Percentiles rank a stretch among this genome's conserved stretches.
Evolutionary conservation across 176 grass and related monocot genomes (phyloP).

Genomic region (Calamus simplicifolius): DNA sequence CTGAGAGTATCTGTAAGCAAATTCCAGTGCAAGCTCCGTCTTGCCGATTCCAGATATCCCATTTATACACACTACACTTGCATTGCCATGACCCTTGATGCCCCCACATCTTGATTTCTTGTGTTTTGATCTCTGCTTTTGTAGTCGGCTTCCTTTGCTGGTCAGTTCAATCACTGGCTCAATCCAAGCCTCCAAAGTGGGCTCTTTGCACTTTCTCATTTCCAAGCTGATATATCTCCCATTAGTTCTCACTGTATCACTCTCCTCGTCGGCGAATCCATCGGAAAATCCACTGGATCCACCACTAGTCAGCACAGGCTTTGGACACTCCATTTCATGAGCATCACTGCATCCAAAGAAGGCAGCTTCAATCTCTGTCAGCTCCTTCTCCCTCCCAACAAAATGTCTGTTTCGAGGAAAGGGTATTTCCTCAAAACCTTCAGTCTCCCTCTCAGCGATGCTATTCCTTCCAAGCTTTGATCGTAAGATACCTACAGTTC

Average conservation of each 20-base stretch:
- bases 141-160: conserved; percentile 59
- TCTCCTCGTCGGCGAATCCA: conserved; percentile 87
- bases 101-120: conserved; percentile 62
- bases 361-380: conserved; percentile 66
- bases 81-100: conserved; percentile 39
- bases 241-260: conserved; percentile 57
- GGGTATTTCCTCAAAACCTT: conserved; percentile 42
- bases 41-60: conserved; percentile 84
- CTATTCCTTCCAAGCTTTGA: conserved; percentile 86
- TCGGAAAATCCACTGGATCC: conserved; percentile 75
- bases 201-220: conserved; percentile 93
- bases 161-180: conserved; percentile 75
- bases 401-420: conserved; percentile 87
- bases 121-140: conserved; percentile 73
- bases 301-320: conserved; percentile 30
- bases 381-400: conserved; percentile 91
- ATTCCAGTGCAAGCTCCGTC: conserved; percentile 82
- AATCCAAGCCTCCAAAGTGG: conserved; percentile 90
- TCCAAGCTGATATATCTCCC: conserved; percentile 76
- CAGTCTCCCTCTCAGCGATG: conserved; percentile 55
- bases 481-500: conserved; percentile 39
- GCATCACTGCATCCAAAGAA: conserved; percentile 72
- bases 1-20: conserved; percentile 82
- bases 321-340: conserved; percentile 68
- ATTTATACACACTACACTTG: conserved; percentile 60